Conservation (phyloP, 1,284 basidiomycete genomes). For the Boletus sp. region DNA sequence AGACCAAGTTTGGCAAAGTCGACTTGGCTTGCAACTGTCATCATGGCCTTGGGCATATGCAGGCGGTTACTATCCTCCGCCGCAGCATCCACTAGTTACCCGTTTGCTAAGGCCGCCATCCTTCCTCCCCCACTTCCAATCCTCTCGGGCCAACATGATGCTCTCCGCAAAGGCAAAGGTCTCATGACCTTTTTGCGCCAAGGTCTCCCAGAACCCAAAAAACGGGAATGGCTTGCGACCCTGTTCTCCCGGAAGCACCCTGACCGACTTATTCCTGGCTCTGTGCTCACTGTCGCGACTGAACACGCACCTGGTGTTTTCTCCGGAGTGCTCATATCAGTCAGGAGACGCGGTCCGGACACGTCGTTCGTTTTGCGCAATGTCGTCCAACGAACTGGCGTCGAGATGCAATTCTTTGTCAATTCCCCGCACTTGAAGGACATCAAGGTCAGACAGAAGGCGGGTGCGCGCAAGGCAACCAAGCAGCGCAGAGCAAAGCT, state of each 20-base stretch:
- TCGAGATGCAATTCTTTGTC: constrained; percentile 87
- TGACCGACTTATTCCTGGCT: constrained; percentile 70
- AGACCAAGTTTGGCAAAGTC: constrained; percentile 21
- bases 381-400: constrained; percentile 82
- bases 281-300: constrained; percentile 72
- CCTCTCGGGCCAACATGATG: constrained; percentile 36
- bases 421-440: constrained; percentile 82
- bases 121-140: constrained; percentile 46
- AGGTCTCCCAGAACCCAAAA: constrained; percentile 62
- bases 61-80: constrained; percentile 24
- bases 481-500: constrained; percentile 71
- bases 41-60: constrained; percentile 17
- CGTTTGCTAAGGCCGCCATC: constrained; percentile 70
- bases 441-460: constrained; percentile 69
- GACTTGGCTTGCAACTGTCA: not conserved
- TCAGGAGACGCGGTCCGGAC: constrained; percentile 77
- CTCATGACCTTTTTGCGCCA: constrained; percentile 74
- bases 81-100: constrained; percentile 45
- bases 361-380: constrained; percentile 84
- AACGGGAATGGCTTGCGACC: constrained; percentile 60
- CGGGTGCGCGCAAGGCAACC: constrained; percentile 46
- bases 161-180: constrained; percentile 66
- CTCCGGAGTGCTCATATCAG: constrained; percentile 80
- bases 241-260: constrained; percentile 70
- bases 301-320: constrained; percentile 74